A percentile compares a stretch with the other conserved stretches of the same genome.
Evolutionary conservation across 1,139 yeast genomes (phyloP).

Genomic region (Protomyces gravidus): DNA sequence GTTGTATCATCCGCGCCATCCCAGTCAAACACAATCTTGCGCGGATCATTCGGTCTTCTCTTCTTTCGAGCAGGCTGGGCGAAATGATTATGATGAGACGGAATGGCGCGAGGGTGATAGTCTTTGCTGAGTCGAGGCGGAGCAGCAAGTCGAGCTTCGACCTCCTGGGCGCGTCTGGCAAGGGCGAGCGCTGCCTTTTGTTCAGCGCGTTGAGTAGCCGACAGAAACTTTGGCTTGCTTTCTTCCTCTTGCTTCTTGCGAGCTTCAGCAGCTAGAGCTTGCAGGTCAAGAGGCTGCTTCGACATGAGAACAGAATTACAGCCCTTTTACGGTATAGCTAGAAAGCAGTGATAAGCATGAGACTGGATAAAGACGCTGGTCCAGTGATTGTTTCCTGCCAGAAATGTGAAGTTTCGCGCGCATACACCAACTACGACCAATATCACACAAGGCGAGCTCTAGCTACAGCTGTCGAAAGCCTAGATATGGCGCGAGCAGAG

Average conservation of each 20-base stretch:
- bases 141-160: not conserved
- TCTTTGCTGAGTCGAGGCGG: conserved; percentile 2
- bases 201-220: conserved; percentile 41
- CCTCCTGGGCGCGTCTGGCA: conserved; percentile 33
- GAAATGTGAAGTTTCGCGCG: no score
- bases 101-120: no score
- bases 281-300: not conserved
- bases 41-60: conserved; percentile 32
- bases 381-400: no score
- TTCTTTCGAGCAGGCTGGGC: conserved; percentile 27
- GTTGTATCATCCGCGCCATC: conserved; percentile 62
- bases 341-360: no score
- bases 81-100: no score
- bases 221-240: conserved; percentile 42
- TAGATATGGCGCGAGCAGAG: not conserved
- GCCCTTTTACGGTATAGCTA: no score
- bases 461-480: not conserved
- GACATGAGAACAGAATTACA: no score
- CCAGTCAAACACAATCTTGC: conserved; percentile 70
- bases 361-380: no score
- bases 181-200: conserved; percentile 46
- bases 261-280: conserved; percentile 13
- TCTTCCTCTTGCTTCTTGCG: conserved; percentile 27
- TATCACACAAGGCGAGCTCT: no score
- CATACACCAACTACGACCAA: no score